Conservation (phyloP, 257 asterid genomes). For the Solanum raphanifolium region DNA sequence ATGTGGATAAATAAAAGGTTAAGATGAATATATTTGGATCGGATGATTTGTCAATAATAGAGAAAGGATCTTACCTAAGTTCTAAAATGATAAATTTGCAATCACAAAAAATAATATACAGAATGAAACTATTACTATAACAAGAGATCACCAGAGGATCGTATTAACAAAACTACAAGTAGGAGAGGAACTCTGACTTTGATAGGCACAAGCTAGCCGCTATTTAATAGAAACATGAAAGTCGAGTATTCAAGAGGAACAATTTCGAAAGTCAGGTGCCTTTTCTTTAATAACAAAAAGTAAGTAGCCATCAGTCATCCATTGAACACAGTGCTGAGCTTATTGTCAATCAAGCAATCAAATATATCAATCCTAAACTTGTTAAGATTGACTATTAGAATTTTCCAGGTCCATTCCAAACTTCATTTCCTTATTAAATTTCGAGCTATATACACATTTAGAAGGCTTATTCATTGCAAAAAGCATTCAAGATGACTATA, state of each 20-base stretch:
- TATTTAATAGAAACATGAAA: not conserved
- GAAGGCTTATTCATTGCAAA: not conserved
- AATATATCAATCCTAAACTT: not conserved
- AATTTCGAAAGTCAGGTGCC: not conserved
- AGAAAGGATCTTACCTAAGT: not conserved
- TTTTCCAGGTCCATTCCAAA: not conserved
- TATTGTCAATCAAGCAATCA: not conserved
- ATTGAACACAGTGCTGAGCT: not conserved
- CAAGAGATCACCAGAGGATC: not conserved
- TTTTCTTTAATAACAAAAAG: not conserved
- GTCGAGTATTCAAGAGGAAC: not conserved
- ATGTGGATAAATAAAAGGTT: not conserved
- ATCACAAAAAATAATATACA: not conserved
- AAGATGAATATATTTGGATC: not conserved
- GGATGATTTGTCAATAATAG: not conserved
- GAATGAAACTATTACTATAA: not conserved
- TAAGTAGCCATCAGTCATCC: not conserved
- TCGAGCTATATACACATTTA: not conserved
- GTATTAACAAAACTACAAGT: not conserved
- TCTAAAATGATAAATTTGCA: not conserved
- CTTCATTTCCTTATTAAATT: not conserved
- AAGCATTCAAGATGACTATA: not conserved
- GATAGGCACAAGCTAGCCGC: not conserved
- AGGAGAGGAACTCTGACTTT: not conserved
- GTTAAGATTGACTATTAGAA: not conserved